Base-by-base conservation (phyloP, 495 filamentous ascomycete genomes). In the Trichoderma reesei region DNA sequence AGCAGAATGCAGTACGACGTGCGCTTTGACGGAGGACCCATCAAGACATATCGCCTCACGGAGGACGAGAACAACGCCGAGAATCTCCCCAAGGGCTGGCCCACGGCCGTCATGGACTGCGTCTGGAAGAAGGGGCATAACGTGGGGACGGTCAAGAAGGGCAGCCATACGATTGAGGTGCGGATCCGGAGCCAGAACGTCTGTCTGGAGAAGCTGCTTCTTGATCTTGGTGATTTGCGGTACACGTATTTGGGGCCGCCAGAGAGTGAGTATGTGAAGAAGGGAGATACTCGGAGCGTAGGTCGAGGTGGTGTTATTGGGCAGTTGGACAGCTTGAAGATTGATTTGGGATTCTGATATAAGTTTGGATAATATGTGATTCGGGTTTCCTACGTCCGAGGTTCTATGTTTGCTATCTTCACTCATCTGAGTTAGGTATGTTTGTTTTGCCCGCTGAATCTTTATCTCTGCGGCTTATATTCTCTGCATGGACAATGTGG, bases 111-210 rank as follows among this genome's bases (percentile, higher is more conserved):
- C 59, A 38, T 38, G 59, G 36, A 61, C 16, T 31, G 51, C 26
- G 51, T 56, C 26, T 56, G 51, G 51, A 56, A 56, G 51, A 56
- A 56, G 26, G 51, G 51, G 2, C 51, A 56, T 16, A 56, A 56
- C 51, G 14, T 56, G 26, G 51, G 51, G 2, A 56, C 20, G 1
- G 51, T 56, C 26, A 56, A 34, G 31, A 31, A 34, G 26, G 51
- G 51, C 16, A 56, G 51, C 11, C 51, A 56, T 26, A 56, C 51
- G 11, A 56, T 56, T 34, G 51, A 56, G 26, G 51, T 56, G 51
- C 51, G 51, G 3, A 9, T 56, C 26, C 16, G 51, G 11, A 56
- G 51, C 51, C 51, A 56, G 51, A 56, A 56, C 6, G 11, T 56
- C 3, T 56, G 51, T 34, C 9, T 56, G 34, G 51, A 56, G 26